phyloP scores from a whole-genome alignment of 2,329 filamentous ascomycete species.

The Colletotrichum limetticola region DNA sequence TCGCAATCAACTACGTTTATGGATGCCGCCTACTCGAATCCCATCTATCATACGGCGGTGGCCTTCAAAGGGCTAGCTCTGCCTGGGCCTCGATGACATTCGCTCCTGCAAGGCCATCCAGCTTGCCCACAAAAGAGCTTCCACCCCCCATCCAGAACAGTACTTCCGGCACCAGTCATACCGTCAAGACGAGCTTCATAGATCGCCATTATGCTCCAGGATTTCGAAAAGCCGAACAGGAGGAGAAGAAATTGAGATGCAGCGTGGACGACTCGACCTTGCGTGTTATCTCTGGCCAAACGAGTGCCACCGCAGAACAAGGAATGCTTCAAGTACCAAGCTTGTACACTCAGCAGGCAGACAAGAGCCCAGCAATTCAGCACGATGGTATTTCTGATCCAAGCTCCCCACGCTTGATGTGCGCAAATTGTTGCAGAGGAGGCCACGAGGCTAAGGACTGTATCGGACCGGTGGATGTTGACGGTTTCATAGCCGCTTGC shows the following conservation, averaged over 20 bases:
- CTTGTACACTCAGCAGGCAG: background rate
- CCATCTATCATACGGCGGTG: background rate
- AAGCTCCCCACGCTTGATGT: background rate
- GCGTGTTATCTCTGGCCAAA: background rate
- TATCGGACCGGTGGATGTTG: slow-evolving; percentile 11
- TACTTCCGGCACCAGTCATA: background rate
- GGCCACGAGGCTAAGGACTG: slow-evolving; percentile 14
- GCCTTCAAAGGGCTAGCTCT: background rate
- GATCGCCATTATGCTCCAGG: background rate
- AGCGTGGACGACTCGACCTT: background rate
- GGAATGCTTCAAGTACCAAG: background rate
- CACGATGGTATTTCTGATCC: background rate
- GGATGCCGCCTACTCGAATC: slow-evolving; percentile 1
- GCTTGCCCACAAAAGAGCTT: background rate
- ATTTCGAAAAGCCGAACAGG: background rate
- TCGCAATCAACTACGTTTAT: background rate
- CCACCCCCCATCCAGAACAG: too few relatives aligned
- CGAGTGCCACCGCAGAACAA: background rate
- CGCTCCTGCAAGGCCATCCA: background rate
- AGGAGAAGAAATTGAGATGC: background rate
- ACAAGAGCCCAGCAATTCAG: background rate
- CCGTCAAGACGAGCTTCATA: too few relatives aligned
- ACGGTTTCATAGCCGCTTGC: slow-evolving; percentile 14
- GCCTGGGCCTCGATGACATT: slow-evolving; percentile 17
- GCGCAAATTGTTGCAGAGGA: slow-evolving; percentile 10